These are phyloP conservation scores for Russula virescens DNA, from an alignment of 768 basidiomycete genomes.

Conservation along the genomic window DNA sequence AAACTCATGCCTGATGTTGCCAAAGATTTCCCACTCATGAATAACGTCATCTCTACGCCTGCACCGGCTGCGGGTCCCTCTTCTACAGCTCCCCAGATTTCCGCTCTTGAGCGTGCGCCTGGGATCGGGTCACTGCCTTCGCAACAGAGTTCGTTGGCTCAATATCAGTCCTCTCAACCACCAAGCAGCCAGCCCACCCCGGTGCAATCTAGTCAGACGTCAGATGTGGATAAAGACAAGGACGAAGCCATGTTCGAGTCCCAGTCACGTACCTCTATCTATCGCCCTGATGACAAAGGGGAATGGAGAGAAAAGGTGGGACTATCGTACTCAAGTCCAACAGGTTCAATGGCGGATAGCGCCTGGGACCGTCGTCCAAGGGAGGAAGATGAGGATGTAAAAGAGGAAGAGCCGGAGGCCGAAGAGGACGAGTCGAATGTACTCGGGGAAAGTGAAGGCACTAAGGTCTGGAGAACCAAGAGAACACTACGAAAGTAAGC, in stretches of 20 bases:
- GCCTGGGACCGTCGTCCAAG: slow-evolving; percentile 49
- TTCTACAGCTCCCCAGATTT: slow-evolving; percentile 37
- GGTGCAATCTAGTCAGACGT: slow-evolving; percentile 31
- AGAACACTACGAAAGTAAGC: slow-evolving; percentile 86
- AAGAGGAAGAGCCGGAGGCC: slow-evolving; percentile 67
- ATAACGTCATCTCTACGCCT: slow-evolving; percentile 52
- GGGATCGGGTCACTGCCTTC: slow-evolving; percentile 29
- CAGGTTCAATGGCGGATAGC: slow-evolving; percentile 39
- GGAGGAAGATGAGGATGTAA: slow-evolving; percentile 59
- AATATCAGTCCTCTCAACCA: slow-evolving; percentile 28
- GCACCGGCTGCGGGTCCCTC: slow-evolving; percentile 39
- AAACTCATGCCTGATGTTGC: slow-evolving; percentile 72
- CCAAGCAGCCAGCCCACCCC: slow-evolving; percentile 26
- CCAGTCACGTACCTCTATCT: slow-evolving; percentile 66
- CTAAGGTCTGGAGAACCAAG: slow-evolving; percentile 80
- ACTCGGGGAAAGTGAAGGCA: slow-evolving; percentile 61
- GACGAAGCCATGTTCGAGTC: slow-evolving; percentile 43
- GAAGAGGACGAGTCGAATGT: slow-evolving; percentile 55
- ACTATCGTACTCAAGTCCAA: slow-evolving; percentile 52
- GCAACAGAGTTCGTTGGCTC: slow-evolving; percentile 27
- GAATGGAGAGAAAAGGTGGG: slow-evolving; percentile 83
- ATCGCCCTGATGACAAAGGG: slow-evolving; percentile 76
- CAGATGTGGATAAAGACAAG: slow-evolving; percentile 38
- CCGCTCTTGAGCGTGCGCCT: slow-evolving; percentile 45
- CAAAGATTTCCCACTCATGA: slow-evolving; percentile 63